Conservation (phyloP, 2,329 filamentous ascomycete genomes). For the Herpotrichia juniperi region DNA sequence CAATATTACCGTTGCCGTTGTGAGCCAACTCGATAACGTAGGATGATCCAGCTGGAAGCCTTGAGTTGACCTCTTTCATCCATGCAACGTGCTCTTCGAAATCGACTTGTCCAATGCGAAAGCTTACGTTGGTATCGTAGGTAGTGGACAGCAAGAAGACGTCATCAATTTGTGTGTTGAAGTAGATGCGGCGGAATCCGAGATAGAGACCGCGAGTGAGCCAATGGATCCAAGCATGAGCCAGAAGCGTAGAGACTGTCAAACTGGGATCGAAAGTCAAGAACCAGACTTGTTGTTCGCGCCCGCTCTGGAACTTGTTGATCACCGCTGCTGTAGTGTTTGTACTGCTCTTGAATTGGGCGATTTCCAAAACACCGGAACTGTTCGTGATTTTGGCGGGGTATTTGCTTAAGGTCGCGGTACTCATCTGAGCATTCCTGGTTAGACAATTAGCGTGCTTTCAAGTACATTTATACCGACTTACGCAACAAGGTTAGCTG, state of each 20-base stretch:
- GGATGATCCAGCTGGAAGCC: constrained; percentile 24
- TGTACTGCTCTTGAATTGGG: constrained; percentile 52
- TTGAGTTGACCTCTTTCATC: constrained; percentile 27
- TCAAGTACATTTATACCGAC: not conserved
- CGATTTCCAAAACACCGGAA: constrained; percentile 58
- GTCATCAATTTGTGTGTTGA: constrained; percentile 65
- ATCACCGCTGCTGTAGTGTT: constrained; percentile 60
- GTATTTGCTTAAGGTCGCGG: constrained; percentile 57
- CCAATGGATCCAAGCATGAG: constrained; percentile 67
- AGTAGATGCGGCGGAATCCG: constrained; percentile 59
- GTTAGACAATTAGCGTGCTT: too few species aligned
- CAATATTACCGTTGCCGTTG: constrained; percentile 38
- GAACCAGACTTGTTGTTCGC: constrained; percentile 67
- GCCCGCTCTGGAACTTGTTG: constrained; percentile 55
- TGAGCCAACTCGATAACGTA: constrained; percentile 33
- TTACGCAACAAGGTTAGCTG: constrained; percentile 57
- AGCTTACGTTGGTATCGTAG: constrained; percentile 51
- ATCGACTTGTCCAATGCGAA: constrained; percentile 48
- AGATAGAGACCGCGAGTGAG: constrained; percentile 62
- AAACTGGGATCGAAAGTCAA: constrained; percentile 55
- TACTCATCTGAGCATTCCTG: constrained; percentile 25
- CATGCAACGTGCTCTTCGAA: constrained; percentile 26
- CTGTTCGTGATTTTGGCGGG: constrained; percentile 60
- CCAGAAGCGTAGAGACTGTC: constrained; percentile 60
- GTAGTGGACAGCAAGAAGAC: constrained; percentile 57